Percentiles rank a stretch among this genome's conserved stretches.
Evolutionary conservation across 1,284 basidiomycete genomes (phyloP).

Genomic region (Ceratobasidium sp.): DNA sequence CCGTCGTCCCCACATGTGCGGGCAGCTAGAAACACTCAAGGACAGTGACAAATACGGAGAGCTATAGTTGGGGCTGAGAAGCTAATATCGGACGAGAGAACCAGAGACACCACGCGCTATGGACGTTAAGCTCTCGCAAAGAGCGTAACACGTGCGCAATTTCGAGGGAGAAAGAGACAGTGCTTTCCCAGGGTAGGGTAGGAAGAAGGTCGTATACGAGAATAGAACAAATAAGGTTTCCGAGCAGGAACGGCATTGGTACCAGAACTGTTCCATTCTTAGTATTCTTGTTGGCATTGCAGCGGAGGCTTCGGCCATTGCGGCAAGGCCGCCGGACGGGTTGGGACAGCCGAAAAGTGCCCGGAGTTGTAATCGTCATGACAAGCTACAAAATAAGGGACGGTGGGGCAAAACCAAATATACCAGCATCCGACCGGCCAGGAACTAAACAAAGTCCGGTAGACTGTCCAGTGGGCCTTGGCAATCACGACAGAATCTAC

Average conservation of each 20-base stretch:
- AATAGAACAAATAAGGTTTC: neutral
- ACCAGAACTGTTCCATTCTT: conserved; percentile 10
- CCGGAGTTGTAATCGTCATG: too few species aligned
- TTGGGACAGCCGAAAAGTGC: too few species aligned
- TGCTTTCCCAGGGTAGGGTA: neutral
- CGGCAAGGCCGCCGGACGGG: too few species aligned
- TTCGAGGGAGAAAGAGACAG: neutral
- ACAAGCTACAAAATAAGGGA: too few species aligned
- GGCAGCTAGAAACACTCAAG: neutral
- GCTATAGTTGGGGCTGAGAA: neutral
- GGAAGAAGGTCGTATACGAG: conserved; percentile 3
- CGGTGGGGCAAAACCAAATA: too few species aligned
- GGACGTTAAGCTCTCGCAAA: neutral
- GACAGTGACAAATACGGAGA: neutral
- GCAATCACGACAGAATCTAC: too few species aligned
- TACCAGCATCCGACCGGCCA: too few species aligned
- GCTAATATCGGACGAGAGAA: conserved; percentile 22
- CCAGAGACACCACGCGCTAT: neutral
- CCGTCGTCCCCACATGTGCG: neutral
- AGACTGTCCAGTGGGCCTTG: too few species aligned
- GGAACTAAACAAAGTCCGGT: too few species aligned
- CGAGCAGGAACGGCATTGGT: neutral
- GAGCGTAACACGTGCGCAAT: neutral
- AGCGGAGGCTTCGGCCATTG: too few species aligned
- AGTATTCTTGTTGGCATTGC: neutral